Base-by-base conservation (phyloP, 2,329 filamentous ascomycete genomes). In the Elsinoe australis region DNA sequence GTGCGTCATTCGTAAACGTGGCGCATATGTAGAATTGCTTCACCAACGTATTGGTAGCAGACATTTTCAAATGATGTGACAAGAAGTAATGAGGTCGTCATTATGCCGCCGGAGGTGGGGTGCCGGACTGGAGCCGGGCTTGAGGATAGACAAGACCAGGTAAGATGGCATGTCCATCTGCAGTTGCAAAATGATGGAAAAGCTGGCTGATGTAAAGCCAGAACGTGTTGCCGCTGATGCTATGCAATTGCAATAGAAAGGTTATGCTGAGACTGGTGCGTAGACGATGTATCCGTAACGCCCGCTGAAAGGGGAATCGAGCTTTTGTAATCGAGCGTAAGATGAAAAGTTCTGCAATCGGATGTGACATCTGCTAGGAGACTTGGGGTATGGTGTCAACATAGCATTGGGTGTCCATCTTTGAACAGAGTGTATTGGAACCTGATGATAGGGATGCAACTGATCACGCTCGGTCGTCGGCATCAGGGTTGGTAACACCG, bases 401-500 rank as follows among this genome's bases (percentile, higher is more conserved):
- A 8, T n/a, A 31, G n/a, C 8, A 31, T 31, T n/a, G 8, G 28
- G 28, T 8, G 28, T n/a, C 8, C 8, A 8, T 31, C 28, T 31
- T 31, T 31, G 28, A 31, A 8, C 8, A 31, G 28, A 31, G 8
- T n/a, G n/a, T n/a, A n/a, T n/a, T n/a, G n/a, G n/a, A n/a, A n/a
- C n/a, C n/a, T n/a, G n/a, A n/a, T n/a, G n/a, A n/a, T n/a, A n/a
- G n/a, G n/a, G n/a, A n/a, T n/a, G n/a, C n/a, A n/a, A 18, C 22
- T 22, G 8, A 28, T 12, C 21, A 34, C 18, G 22, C 19, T 31
- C 39, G 48, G 10, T 49, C 49, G 21, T 50, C 33, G 17, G 48
- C 28, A 49, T 65, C 62, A 8, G 62, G 62, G 38, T 65, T 65
- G 26, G 55, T 56, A 17, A 72, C 67, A 18, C 69, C 70, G n/a